Base-by-base conservation (phyloP, 441 rosid genomes). In the Rhodomyrtus psidioides region DNA sequence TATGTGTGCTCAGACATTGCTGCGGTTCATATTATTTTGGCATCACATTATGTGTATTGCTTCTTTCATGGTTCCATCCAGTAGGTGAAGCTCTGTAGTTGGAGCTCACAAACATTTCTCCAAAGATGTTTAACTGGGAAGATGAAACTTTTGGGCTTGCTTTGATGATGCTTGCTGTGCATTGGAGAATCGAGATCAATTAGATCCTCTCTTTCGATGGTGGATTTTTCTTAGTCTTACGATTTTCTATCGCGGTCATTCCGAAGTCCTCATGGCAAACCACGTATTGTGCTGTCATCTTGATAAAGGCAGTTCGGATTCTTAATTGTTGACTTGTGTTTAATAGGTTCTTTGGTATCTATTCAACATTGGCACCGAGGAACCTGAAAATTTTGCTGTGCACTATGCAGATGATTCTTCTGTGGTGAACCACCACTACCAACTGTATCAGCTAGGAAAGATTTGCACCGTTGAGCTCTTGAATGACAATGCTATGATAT, bases 281-380 rank as follows among this genome's bases (percentile, higher is more conserved):
- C 15, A 10, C 12, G 15, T 70, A 10, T 70, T 12, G 26, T 34
- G 49, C 79, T 34, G 79, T 65, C 79, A 34, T 65, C 46, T 62
- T 62, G 75, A 62, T 17, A 65, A 65, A 34, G 79, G 79, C 26
- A 12, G 79, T 70, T 21, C 8, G 8, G 79, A 70, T 70, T 70
- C 79, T 21, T 70, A 70, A 70, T 70, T 21, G n/a, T 23, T 19
- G 9, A 54, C 24, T 54, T 17, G 21, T 54, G 56, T 19, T 54
- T 54, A 19, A 54, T 17, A 81, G 86, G 30, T 12, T 55, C 81
- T 89, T 90, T 83, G 82, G 83, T 55, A 42, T 27, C 12, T 83
- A 82, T 55, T 28, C 39, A 57, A 58, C 24, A 56, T 57, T 60
- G 87, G 74, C 81, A 75, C 79, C 55, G 91, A 90, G 86, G 89